These are phyloP conservation scores for Plenodomus tracheiphilus DNA, from an alignment of 2,329 filamentous ascomycete species.

Conservation along the genomic window DNA sequence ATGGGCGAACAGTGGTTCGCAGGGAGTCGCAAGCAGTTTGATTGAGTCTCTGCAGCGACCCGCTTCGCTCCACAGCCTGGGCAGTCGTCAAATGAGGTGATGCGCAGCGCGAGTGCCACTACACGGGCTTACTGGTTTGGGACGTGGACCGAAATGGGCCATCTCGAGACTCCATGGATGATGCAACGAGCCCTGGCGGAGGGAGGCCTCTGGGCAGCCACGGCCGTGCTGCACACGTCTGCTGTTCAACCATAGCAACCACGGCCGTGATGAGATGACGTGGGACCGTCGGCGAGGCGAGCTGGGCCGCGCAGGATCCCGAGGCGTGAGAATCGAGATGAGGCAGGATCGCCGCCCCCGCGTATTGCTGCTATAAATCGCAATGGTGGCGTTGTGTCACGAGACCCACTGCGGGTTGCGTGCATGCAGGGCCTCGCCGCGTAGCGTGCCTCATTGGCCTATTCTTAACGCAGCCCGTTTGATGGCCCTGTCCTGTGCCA, in stretches of 20 bases:
- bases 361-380: constrained; percentile 6
- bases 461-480: constrained; percentile 14
- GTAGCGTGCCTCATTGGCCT: constrained; percentile 21
- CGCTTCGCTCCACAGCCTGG: constrained; percentile 12
- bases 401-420: constrained; percentile 23
- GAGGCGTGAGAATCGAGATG: too few relatives aligned
- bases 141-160: constrained; percentile 19
- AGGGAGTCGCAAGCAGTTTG: constrained; percentile 20
- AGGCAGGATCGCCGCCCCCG: not conserved
- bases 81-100: constrained; percentile 18
- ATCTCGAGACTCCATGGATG: too few relatives aligned
- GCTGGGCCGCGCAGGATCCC: too few relatives aligned
- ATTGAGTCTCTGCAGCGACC: constrained; percentile 15
- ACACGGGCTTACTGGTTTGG: constrained; percentile 19
- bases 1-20: constrained; percentile 32
- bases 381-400: constrained; percentile 9
- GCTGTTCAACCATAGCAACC: too few relatives aligned
- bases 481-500: constrained; percentile 19
- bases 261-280: too few relatives aligned
- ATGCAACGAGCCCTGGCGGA: too few relatives aligned
- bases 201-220: too few relatives aligned
- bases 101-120: constrained; percentile 21
- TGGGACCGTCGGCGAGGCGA: too few relatives aligned
- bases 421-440: constrained; percentile 23
- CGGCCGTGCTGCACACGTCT: too few relatives aligned